Evolutionary conservation across 352 stramenopile genomes (phyloP), one percentile per base, ranked within the genome.

Genomic region (Thalassiosira mediterranea): DNA sequence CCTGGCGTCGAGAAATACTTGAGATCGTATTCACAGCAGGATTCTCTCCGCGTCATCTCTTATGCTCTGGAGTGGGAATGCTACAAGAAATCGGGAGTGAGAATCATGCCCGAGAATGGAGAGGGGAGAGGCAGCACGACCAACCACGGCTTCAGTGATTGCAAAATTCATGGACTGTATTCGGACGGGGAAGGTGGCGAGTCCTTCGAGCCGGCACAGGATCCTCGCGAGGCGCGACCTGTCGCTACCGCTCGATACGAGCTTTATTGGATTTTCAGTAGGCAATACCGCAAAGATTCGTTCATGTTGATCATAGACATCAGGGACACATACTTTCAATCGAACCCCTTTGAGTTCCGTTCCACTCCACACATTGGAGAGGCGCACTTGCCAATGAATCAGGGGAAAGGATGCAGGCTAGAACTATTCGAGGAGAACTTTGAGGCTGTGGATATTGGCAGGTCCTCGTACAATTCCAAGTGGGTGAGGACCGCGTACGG

Each of bases 261-360:
- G 79, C 84, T 83, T 67, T 91, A 91, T 56, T 91, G 84, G 84
- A 83, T 88, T 42, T 91, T 81, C 81, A 63, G 64, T 19, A 52
- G 64, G 21, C 59, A 85, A 26, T 91, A 91, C 48, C 58, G 79
- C 37, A 32, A 54, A 21, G 25, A 79, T 37, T 76, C 57, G 7
- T 82, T 65, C 69, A 72, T 91, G 4, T 76, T 91, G 68, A 47
- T 91, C 2, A 38, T 91, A 5, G 84, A 91, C 68, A 71, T 79
- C 7, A 47, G 84, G n/a, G 84, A 91, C 75, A 70, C 72, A 10
- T 91, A 70, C 38, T 91, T 91, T 79, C 84, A 91, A 68, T 71
- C 47, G 19, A 84, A 89, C 75, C 84, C 84, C 8, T 91, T 89
- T 59, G 56, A 47, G 40, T 52, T 31, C 44, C 11, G 51, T 57